phyloP scores from a whole-genome alignment of 2,329 filamentous ascomycete species.

The Ampelomyces quisqualis region DNA sequence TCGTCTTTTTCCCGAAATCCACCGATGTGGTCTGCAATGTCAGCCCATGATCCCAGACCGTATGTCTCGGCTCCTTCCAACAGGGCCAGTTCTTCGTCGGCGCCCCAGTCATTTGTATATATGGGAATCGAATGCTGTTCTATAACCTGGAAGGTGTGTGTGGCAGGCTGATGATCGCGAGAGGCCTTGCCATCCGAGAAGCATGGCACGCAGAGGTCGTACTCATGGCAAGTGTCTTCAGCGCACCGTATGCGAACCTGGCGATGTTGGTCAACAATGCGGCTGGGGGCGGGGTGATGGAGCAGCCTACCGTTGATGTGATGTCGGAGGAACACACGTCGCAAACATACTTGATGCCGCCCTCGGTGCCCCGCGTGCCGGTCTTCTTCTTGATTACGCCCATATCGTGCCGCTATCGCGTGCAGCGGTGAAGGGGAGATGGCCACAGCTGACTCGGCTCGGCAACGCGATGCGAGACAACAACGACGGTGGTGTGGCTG shows the following conservation, averaged over 20 bases:
- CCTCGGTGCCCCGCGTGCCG: slow-evolving; percentile 78
- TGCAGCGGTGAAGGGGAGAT: slow-evolving; percentile 12
- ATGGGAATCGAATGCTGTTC: slow-evolving; percentile 99
- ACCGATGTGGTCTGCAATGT: slow-evolving; percentile 97
- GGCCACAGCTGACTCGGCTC: background rate
- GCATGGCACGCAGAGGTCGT: slow-evolving; percentile 94
- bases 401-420: slow-evolving; percentile 56
- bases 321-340: slow-evolving; percentile 97
- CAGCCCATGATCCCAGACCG: slow-evolving; percentile 93
- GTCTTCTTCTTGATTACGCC: slow-evolving; percentile 97
- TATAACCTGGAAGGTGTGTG: slow-evolving; percentile 88
- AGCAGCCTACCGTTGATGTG: slow-evolving; percentile 78
- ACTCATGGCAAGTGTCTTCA: slow-evolving; percentile 74
- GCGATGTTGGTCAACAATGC: slow-evolving; percentile 6
- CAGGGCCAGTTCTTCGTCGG: slow-evolving; percentile 91
- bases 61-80: slow-evolving; percentile 95
- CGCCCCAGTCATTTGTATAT: slow-evolving; percentile 92
- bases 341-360: slow-evolving; percentile 82
- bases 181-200: slow-evolving; percentile 80
- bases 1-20: slow-evolving; percentile 94
- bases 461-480: background rate
- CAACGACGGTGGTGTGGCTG: slow-evolving; percentile 22
- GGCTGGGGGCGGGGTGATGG: background rate
- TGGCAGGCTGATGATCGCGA: slow-evolving; percentile 80
- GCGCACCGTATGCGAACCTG: slow-evolving; percentile 95